These are phyloP conservation scores for Testicularia cyperi DNA, from an alignment of 1,284 basidiomycete genomes.

Conservation along the genomic window DNA sequence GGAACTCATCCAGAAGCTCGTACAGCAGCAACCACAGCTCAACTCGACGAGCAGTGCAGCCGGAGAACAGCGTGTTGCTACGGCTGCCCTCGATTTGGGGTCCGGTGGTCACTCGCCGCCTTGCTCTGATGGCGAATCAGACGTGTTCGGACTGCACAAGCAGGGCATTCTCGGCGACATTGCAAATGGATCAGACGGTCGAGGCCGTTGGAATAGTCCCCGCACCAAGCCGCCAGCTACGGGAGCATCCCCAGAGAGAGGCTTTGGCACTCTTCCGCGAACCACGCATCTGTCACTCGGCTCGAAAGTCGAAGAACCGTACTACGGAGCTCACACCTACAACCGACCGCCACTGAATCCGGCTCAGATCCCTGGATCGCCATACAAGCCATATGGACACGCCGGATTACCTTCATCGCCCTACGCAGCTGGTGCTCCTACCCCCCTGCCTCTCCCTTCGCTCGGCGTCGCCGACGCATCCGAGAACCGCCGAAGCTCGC, in stretches of 20 bases:
- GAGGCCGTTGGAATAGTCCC: no score
- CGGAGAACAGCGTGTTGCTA: no score
- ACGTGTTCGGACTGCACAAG: no score
- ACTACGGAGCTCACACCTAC: conserved; percentile 48
- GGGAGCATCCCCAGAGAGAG: no score
- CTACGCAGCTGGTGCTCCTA: conserved; percentile 12
- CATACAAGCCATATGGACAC: conserved; percentile 12
- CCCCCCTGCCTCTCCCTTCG: conserved; percentile 25
- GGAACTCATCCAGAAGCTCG: conserved; percentile 43
- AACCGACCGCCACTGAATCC: conserved; percentile 32
- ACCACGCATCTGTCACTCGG: conserved; percentile 21
- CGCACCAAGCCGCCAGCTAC: no score
- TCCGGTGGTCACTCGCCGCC: conserved; percentile 6
- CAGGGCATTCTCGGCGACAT: no score
- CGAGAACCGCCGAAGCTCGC: neutral
- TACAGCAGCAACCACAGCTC: conserved; percentile 11
- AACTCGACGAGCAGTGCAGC: no score
- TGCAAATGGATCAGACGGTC: no score
- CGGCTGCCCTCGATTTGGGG: no score
- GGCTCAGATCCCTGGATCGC: conserved; percentile 11
- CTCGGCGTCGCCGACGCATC: neutral
- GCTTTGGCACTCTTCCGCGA: conserved; percentile 5
- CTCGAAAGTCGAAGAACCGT: conserved; percentile 6
- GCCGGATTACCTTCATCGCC: neutral
- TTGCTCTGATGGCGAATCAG: conserved; percentile 9